Evolutionary conservation across 352 stramenopile genomes (phyloP).

Genomic region (Phytophthora capsici): DNA sequence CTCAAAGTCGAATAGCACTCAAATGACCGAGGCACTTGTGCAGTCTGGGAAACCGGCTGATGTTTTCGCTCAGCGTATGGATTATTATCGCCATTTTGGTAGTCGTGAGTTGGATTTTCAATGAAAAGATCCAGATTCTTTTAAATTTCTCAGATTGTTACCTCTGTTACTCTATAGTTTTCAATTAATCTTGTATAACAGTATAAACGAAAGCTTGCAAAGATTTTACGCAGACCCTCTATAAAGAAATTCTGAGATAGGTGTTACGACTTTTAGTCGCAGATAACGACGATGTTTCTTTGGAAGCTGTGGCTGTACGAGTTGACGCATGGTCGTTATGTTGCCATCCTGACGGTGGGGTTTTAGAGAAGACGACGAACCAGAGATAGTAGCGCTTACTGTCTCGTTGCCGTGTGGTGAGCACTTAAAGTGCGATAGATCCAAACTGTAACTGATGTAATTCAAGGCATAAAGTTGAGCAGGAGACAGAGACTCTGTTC

Average conservation of each 20-base stretch:
- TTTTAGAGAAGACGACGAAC: background rate
- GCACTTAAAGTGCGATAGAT: background rate
- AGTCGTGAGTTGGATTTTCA: conserved; percentile 33
- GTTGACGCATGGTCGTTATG: background rate
- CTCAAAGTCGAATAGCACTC: background rate
- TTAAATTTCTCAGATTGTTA: background rate
- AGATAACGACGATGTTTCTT: conserved; percentile 6
- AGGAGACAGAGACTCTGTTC: too few species aligned
- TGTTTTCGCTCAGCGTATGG: conserved; percentile 3
- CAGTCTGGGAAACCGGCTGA: background rate
- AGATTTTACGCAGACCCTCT: too few species aligned
- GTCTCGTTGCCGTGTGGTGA: background rate
- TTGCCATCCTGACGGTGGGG: background rate
- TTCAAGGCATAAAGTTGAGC: too few species aligned
- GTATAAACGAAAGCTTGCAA: too few species aligned
- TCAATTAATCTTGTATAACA: background rate
- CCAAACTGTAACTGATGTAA: too few species aligned
- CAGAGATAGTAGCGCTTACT: background rate
- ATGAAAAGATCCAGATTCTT: conserved; percentile 24
- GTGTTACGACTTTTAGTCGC: conserved; percentile 1
- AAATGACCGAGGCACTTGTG: background rate
- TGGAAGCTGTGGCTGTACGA: conserved; percentile 9
- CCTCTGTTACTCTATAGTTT: background rate
- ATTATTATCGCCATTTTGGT: conserved; percentile 29
- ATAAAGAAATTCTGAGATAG: too few species aligned